Evolutionary conservation across 202 grass and related monocot species (phyloP), one percentile per base, ranked within the genome.

Genomic region (Panicum virgatum): DNA sequence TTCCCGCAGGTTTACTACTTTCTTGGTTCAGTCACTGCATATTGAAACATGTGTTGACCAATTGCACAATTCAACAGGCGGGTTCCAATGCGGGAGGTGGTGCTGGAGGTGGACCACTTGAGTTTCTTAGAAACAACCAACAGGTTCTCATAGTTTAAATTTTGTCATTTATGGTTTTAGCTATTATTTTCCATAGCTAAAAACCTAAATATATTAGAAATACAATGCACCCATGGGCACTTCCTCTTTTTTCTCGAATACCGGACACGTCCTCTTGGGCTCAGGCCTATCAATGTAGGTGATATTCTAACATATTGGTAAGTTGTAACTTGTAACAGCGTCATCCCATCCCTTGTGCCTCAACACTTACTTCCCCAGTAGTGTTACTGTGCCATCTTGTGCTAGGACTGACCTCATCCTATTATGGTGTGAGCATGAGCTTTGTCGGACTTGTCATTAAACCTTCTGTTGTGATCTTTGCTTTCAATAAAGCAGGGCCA

Each of bases 81-180:
- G 86, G 29, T 90, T 60, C 90, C 7, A 89, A 77, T 84, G 66
- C 56, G 62, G 92, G 92, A 90, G 91, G 39, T 60, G 88, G 77
- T 84, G 90, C 42, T 87, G 91, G 79, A 61, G 92, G 87, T 74
- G 91, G 92, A 80, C 72, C 92, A 46, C 91, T 99, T 68, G 92
- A 92, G 66, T 99, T 96, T 82, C 96, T 99, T 62, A 92, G 96
- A 80, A 84, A 85, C 75, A 99, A 84, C 53, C 92, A 81, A 79
- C 96, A 99, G 91, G 96, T 96, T 86, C 18, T 44, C 61, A 53
- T 80, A 50, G 59, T 83, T 67, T 22, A 44, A 62, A 60, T 80
- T 77, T 39, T 88, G 13, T 20, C 12, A 7, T 30, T 81, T 72
- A 39, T 25, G 29, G 29, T 54, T 72, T 40, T 37, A 13, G 4